Percentiles rank a stretch among this genome's conserved stretches.
Evolutionary conservation across 352 stramenopile species (phyloP).

Genomic region (Pythium apleroticum): DNA sequence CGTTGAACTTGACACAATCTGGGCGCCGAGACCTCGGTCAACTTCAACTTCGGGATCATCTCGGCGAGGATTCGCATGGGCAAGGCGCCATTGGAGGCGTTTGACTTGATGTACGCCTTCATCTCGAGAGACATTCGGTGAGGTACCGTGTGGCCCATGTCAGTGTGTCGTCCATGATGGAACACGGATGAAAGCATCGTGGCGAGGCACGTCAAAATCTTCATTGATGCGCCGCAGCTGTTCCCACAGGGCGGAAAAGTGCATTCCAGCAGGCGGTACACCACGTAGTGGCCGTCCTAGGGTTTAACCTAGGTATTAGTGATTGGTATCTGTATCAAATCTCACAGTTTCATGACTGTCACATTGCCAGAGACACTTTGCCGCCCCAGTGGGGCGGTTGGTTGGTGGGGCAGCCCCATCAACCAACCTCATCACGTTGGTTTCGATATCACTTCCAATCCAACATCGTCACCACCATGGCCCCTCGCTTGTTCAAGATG

Average conservation of each 20-base stretch:
- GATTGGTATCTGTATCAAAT: too few relatives aligned
- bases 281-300: neutral
- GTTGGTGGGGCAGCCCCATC: too few relatives aligned
- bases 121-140: neutral
- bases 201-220: neutral
- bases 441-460: too few relatives aligned
- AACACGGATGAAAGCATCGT: neutral
- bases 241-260: neutral
- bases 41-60: neutral
- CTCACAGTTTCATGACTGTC: too few relatives aligned
- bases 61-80: neutral
- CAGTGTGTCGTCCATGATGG: neutral
- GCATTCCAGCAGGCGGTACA: neutral
- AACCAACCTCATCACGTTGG: too few relatives aligned
- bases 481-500: too few relatives aligned
- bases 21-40: neutral
- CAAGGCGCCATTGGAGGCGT: neutral
- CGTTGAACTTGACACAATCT: neutral
- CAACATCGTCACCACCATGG: too few relatives aligned
- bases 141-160: neutral
- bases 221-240: neutral
- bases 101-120: conserved; percentile 1
- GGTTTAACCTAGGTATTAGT: too few relatives aligned
- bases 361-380: too few relatives aligned
- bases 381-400: too few relatives aligned